Base-by-base conservation (phyloP, 768 basidiomycete genomes). In the Boletus pseudo-olivaceus region DNA sequence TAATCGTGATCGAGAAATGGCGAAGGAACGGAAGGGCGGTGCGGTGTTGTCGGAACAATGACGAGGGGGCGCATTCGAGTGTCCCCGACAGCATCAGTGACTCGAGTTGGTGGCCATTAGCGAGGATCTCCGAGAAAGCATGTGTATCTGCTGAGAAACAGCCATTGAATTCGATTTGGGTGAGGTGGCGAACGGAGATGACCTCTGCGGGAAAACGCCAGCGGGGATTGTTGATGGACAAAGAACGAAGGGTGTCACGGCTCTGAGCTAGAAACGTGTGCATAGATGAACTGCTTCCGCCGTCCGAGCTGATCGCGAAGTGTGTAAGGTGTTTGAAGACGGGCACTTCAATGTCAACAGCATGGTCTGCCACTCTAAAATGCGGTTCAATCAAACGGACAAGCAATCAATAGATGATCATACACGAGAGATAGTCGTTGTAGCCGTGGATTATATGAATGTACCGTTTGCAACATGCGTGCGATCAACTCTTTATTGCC, bases 91-190 rank as follows among this genome's bases (percentile, higher is more conserved):
- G 71, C 51, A 76, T 76, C 30, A 89, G 73, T 0, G 75, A 78
- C 65, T 88, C 85, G 19, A 88, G 73, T 61, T 88, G 86, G 19
- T 79, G 75, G 3, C 85, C 86, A 56, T 83, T 74, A 1, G 70
- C 65, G 17, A 90, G 75, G 45, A 90, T 79, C 50, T 85, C 83
- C 7, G 78, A 73, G 57, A 88, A 78, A 2, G 78, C 76, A 27
- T 80, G 76, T 1, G 75, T 73, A 45, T 77, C 77, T 1, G 71
- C 58, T 1, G 81, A 77, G 64, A 85, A 76, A 56, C 77, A 74
- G 8, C 85, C 84, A 2, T 78, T 74, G 66, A 87, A 87, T 57
- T 82, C 74, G 55, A 89, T 77, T 47, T 78, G 75, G 6, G 84
- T 84, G 37, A 89, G 77, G 65, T 88, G 83, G 29, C 83, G 80